Base-by-base conservation (phyloP, 2,329 filamentous ascomycete genomes). In the Cytospora mali region DNA sequence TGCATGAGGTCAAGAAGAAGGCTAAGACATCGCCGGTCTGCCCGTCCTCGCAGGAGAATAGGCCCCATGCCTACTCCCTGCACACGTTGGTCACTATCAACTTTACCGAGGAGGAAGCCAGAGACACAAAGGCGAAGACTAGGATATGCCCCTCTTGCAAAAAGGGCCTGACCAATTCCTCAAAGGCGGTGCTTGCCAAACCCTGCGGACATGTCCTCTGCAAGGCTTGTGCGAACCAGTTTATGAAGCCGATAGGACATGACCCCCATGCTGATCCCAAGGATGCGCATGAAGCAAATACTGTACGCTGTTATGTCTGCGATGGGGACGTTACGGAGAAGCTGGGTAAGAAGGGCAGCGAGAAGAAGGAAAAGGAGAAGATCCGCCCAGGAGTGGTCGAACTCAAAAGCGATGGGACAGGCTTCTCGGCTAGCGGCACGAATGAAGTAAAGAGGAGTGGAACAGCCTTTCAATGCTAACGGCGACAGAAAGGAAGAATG, bases 161-260 rank as follows among this genome's bases (percentile, higher is more conserved):
- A 68, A 97, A 96, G 75, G 83, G 80, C 1, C 81, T 98, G 14
- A 90, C 86, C 53, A 98, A 98, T 72, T 84, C 90, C 3, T 90
- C 91, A 4, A 91, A 90, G 72, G 91, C 93, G 0, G 86, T 93
- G 74, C 80, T 97, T 57, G 88, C 91, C 2, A 93, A 92, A 73
- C 91, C 91, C 0, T 99, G 94, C 71, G 94, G 94, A 0, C 94
- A 99, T 73, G 93, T 98, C 0, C 76, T 97, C 25, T 99, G 94
- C 75, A 89, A 90, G 70, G 88, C 84, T 46, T 97, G 94, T 71
- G 89, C 93, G 18, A 84, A 88, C 60, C 90, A 93, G 71, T 96
- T 98, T 75, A 88, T 97, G 81, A 83, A 82, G 9, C 83, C 86
- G 49, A 78, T 75, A 61, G 80, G 71, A 68, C 80, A 75, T 63